Conservation (phyloP, 495 filamentous ascomycete genomes). For the Jackrogersella minutella region DNA sequence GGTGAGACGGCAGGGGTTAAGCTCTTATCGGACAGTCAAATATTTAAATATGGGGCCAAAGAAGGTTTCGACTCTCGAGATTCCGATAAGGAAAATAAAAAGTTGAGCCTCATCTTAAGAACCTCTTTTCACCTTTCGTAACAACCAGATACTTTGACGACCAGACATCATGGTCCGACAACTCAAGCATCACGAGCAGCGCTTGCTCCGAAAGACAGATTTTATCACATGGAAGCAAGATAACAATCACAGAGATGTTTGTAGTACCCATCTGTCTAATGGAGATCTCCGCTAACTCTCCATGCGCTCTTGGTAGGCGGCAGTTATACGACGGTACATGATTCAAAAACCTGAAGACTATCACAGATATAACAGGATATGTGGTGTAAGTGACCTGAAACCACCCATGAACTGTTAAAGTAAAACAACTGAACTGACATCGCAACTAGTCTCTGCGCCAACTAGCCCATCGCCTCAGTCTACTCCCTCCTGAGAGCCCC, state of each 20-base stretch:
- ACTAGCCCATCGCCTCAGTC: slow-evolving; percentile 83
- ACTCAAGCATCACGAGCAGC: slow-evolving; percentile 90
- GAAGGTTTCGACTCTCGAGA: background rate
- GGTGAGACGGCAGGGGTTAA: slow-evolving; percentile 22
- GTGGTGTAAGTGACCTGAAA: slow-evolving; percentile 62
- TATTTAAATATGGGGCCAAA: slow-evolving; percentile 17
- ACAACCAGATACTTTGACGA: background rate
- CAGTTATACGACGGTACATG: slow-evolving; percentile 82
- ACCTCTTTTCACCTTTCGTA: background rate
- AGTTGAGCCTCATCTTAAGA: slow-evolving; percentile 24
- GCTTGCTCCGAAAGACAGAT: slow-evolving; percentile 86
- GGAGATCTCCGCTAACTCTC: background rate
- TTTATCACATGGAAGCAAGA: slow-evolving; percentile 94
- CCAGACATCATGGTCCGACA: slow-evolving; percentile 76
- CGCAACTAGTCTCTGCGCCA: slow-evolving; percentile 71
- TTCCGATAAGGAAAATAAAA: slow-evolving; percentile 31
- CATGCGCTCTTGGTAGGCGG: slow-evolving; percentile 48
- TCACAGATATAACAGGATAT: slow-evolving; percentile 85
- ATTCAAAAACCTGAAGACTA: slow-evolving; percentile 88
- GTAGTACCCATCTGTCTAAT: background rate
- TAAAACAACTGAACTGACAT: slow-evolving; percentile 21
- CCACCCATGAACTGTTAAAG: background rate
- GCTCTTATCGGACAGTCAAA: slow-evolving; percentile 37
- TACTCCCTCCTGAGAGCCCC: slow-evolving; percentile 79
- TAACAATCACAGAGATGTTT: slow-evolving; percentile 76